Percentiles rank a stretch among this genome's conserved stretches.
phyloP scores from a whole-genome alignment of 129 eudicot species.

The Tagetes erecta region DNA sequence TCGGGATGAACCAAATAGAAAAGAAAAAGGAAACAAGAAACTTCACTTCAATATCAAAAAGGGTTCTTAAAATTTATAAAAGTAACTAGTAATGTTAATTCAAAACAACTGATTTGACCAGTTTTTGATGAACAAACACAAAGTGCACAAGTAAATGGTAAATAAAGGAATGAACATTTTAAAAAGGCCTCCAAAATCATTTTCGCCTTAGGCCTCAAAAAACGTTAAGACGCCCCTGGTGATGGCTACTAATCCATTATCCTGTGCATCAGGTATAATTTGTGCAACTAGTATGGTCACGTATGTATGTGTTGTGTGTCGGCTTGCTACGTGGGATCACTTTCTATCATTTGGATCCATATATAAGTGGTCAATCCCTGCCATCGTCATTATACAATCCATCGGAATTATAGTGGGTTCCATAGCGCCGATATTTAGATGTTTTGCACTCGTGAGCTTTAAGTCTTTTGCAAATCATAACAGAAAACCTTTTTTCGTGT shows the following conservation, averaged over 20 bases:
- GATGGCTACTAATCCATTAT: constrained; percentile 17
- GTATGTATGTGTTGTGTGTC: neutral
- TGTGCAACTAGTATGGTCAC: neutral
- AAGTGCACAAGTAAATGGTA: too few relatives aligned
- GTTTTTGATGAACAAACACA: too few relatives aligned
- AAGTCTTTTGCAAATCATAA: neutral
- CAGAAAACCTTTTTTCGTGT: neutral
- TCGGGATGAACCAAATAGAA: too few relatives aligned
- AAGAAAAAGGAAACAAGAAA: too few relatives aligned
- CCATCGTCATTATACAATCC: neutral
- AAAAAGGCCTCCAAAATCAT: too few relatives aligned
- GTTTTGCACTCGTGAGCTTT: constrained; percentile 17
- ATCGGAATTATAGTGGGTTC: constrained; percentile 23
- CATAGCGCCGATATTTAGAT: constrained; percentile 22
- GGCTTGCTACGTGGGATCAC: neutral
- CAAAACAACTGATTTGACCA: too few relatives aligned
- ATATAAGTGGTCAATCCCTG: constrained; percentile 5
- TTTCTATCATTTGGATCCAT: neutral
- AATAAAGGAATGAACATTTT: too few relatives aligned
- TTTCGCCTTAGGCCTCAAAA: too few relatives aligned
- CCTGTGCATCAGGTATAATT: constrained; percentile 13
- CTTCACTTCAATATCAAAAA: too few relatives aligned
- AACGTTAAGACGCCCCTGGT: neutral
- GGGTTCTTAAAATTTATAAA: too few relatives aligned
- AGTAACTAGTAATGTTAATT: too few relatives aligned